Percentiles rank a stretch among this genome's conserved stretches.
These are phyloP conservation scores for Fusarium sp. DNA, from an alignment of 2,329 filamentous ascomycete genomes.

Conservation along the genomic window DNA sequence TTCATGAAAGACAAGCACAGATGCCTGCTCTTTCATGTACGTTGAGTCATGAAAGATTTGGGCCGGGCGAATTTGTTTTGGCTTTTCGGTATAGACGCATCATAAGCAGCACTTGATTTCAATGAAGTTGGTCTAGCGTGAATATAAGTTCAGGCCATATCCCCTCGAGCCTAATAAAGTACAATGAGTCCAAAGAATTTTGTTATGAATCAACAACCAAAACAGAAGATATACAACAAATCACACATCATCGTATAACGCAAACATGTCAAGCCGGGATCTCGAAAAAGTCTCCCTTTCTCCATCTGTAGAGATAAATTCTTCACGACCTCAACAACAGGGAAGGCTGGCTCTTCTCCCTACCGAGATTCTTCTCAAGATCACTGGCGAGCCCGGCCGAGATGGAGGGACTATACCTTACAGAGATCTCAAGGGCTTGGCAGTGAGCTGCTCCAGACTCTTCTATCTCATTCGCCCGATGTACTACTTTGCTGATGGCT, in stretches of 20 bases:
- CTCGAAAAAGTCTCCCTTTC: background rate
- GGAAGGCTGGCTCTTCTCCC: background rate
- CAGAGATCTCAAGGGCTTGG: background rate
- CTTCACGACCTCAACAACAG: background rate
- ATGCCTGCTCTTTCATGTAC: background rate
- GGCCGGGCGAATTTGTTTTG: no score
- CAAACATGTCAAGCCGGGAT: background rate
- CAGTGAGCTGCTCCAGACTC: background rate
- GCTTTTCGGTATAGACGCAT: no score
- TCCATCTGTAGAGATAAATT: background rate
- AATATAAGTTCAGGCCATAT: background rate
- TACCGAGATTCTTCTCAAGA: background rate
- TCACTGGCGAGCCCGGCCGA: background rate
- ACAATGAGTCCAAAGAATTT: no score
- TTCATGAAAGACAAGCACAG: background rate
- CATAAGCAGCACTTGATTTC: no score
- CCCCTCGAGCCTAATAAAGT: no score
- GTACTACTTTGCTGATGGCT: background rate
- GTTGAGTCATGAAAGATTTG: background rate
- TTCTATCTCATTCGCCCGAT: background rate
- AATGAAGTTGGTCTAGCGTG: background rate
- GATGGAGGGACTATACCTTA: background rate
- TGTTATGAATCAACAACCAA: background rate
- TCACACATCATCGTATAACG: background rate
- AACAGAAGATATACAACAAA: background rate